Base-by-base conservation (phyloP, 2,329 filamentous ascomycete genomes). In the Diaporthe ampelina region DNA sequence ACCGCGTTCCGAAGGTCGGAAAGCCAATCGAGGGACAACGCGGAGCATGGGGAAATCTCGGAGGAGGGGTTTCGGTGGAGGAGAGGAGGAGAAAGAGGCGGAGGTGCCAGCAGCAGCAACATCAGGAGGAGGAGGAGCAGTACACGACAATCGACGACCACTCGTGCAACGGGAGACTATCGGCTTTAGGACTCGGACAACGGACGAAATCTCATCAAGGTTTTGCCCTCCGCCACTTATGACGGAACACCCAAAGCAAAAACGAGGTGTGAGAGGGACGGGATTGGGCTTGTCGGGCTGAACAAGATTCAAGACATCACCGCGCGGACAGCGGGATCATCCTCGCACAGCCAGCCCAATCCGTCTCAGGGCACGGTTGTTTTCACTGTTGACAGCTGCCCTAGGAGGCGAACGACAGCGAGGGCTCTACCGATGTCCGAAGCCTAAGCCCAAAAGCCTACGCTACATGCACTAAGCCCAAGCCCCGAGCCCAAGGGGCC, bases 301-400 rank as follows among this genome's bases (percentile, higher is more conserved):
- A 40, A 68, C 32, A 40, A 68, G 48, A 68, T 67, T 67, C 35
- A 32, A 24, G 45, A 35, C 45, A 52, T 40, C 29, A 11, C 10
- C 11, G 32, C 48, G 21, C 13, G 32, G 63, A 19, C 63, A 54
- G 32, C 32, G 32, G 45, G 63, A 68, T 68, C 29, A 54, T 68
- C 48, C 63, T 54, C 63, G 63, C 63, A 68, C 32, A 54, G 63
- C 63, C 63, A 68, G 63, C 63, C 63, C 63, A 35, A 68, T 68
- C 45, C 45, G 48, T 54, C 63, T 26, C 13, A 29, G 63, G 63
- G 63, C 45, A 54, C 63, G 63, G 45, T 11, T 67, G 45, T 37
- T 43, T 19, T 24, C 45, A 67, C 63, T 37, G 63, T 37, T 67
- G 63, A 67, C 63, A 67, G 63, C 63, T 67, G 63, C 63, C 45